phyloP scores from a whole-genome alignment of 2,329 filamentous ascomycete species.

The Pseudocercospora eumusae region DNA sequence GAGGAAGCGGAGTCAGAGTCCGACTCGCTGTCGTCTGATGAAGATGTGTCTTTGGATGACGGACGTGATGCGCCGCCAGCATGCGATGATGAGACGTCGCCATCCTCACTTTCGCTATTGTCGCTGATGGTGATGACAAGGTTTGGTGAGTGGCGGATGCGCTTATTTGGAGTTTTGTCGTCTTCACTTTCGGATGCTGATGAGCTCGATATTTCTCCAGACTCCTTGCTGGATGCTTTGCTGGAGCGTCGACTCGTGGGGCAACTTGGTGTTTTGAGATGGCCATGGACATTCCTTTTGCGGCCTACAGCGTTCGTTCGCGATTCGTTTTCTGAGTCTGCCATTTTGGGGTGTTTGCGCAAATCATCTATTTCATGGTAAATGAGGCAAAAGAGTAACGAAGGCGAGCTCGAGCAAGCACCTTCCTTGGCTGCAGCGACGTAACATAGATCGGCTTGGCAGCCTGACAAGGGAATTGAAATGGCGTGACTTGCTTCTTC shows the following conservation, averaged over 20 bases:
- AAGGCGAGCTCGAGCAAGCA: too few relatives aligned
- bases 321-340: conserved; percentile 16
- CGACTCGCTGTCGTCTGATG: not conserved
- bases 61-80: not conserved
- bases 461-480: not conserved
- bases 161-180: conserved; percentile 6
- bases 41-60: conserved; percentile 7
- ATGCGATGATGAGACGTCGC: conserved; percentile 10
- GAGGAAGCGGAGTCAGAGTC: not conserved
- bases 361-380: not conserved
- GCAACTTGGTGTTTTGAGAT: not conserved
- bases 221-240: conserved; percentile 23
- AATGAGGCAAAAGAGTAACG: not conserved
- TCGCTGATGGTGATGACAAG: not conserved
- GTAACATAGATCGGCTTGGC: not conserved
- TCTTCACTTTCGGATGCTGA: conserved; percentile 9
- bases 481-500: not conserved
- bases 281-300: conserved; percentile 14
- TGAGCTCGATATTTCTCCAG: conserved; percentile 19
- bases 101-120: conserved; percentile 3
- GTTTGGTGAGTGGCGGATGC: not conserved
- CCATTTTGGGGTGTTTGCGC: conserved; percentile 6
- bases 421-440: too few relatives aligned
- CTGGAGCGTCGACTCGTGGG: conserved; percentile 12
- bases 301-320: conserved; percentile 17